Evolutionary conservation across 1,284 basidiomycete genomes (phyloP).

Genomic region (Rhizoctonia solani): DNA sequence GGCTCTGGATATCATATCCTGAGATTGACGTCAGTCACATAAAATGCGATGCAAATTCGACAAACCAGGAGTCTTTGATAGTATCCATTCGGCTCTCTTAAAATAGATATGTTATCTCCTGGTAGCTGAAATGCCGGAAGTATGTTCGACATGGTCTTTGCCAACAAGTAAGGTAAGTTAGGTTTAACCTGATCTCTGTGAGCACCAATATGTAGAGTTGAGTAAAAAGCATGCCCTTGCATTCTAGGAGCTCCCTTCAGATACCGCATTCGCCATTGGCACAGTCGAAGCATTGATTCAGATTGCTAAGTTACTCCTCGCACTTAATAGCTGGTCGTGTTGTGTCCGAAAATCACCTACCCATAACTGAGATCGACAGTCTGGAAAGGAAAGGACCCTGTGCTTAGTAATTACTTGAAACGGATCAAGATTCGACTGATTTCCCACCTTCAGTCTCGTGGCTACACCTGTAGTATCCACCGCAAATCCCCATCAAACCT

Average conservation of each 20-base stretch:
- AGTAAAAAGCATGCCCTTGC: neutral
- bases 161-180: neutral
- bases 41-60: neutral
- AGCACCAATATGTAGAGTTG: too few species aligned
- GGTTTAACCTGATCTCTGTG: too few species aligned
- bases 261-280: neutral
- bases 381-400: too few species aligned
- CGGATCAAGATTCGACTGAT: too few species aligned
- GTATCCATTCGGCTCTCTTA: conserved; percentile 50
- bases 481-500: too few species aligned
- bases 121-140: conserved; percentile 36
- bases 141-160: conserved; percentile 16
- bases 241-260: neutral
- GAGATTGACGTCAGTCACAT: neutral
- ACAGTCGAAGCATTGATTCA: conserved; percentile 5
- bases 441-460: too few species aligned
- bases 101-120: conserved; percentile 43
- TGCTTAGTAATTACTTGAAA: too few species aligned
- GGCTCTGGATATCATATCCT: conserved; percentile 78
- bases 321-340: too few species aligned
- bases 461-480: too few species aligned
- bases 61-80: conserved; percentile 49
- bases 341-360: too few species aligned
- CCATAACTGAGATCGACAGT: too few species aligned
- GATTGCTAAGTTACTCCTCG: neutral